phyloP scores from a whole-genome alignment of 2,329 filamentous ascomycete genomes.

The Spiromastix sp. region DNA sequence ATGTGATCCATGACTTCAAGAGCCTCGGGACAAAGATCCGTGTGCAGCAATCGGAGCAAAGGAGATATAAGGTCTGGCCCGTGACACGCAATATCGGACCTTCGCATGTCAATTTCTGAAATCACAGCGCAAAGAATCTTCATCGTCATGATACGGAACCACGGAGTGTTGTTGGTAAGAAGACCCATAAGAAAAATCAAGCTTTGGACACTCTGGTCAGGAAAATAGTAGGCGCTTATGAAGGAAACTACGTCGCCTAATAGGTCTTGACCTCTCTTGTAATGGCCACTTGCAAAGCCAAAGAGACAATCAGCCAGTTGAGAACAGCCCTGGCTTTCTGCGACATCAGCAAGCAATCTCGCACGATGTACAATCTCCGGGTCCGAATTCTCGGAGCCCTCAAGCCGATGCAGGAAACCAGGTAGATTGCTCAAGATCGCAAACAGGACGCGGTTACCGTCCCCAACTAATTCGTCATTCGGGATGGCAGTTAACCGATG shows the following conservation, averaged over 20 bases:
- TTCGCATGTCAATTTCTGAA: slow-evolving; percentile 85
- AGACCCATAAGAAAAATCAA: slow-evolving; percentile 85
- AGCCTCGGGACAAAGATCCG: slow-evolving; percentile 86
- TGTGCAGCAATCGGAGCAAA: slow-evolving; percentile 76
- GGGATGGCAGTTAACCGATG: slow-evolving; percentile 71
- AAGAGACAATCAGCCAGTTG: slow-evolving; percentile 59
- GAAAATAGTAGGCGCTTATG: slow-evolving; percentile 68
- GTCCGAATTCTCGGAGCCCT: slow-evolving; percentile 47
- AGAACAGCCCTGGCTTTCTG: slow-evolving; percentile 59
- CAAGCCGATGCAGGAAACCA: slow-evolving; percentile 69
- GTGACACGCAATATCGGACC: slow-evolving; percentile 78
- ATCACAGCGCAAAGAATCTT: slow-evolving; percentile 76
- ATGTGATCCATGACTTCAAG: slow-evolving; percentile 88
- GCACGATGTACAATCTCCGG: slow-evolving; percentile 52
- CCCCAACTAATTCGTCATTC: slow-evolving; percentile 69
- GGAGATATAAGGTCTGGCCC: slow-evolving; percentile 94
- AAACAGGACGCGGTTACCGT: slow-evolving; percentile 72
- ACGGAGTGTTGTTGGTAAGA: slow-evolving; percentile 75
- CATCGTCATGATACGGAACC: slow-evolving; percentile 92
- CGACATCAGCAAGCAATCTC: slow-evolving; percentile 58
- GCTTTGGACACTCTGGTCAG: slow-evolving; percentile 70
- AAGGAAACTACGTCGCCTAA: slow-evolving; percentile 62
- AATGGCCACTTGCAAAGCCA: slow-evolving; percentile 57
- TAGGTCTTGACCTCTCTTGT: slow-evolving; percentile 63
- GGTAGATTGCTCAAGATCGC: slow-evolving; percentile 87